Conservation (phyloP, 257 asterid species). For the Scutellaria galericulata region DNA sequence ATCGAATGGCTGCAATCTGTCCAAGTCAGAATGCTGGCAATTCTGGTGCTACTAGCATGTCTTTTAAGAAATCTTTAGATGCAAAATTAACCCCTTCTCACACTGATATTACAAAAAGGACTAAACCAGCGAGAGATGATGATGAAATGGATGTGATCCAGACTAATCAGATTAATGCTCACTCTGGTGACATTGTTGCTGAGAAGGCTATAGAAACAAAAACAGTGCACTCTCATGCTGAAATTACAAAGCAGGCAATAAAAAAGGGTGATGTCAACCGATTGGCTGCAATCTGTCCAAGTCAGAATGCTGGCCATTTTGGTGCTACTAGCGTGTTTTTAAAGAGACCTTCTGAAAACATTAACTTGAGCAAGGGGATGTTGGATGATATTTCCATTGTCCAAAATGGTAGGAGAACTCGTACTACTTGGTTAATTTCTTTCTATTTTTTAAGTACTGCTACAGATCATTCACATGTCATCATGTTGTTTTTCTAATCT, state of each 20-base stretch:
- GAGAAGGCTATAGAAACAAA: slow-evolving; percentile 15
- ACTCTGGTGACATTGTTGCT: neutral
- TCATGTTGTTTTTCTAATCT: slow-evolving; percentile 12
- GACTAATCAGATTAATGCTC: slow-evolving; percentile 6
- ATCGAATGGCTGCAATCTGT: neutral
- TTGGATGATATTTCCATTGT: slow-evolving; percentile 18
- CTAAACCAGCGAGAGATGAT: neutral
- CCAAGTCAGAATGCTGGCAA: neutral
- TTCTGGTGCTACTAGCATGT: slow-evolving; percentile 9
- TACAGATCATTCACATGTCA: neutral
- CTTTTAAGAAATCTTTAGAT: neutral
- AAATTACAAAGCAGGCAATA: slow-evolving; percentile 10
- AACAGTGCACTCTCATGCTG: slow-evolving; percentile 8
- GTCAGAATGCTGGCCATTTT: slow-evolving; percentile 13
- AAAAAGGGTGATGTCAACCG: slow-evolving; percentile 18
- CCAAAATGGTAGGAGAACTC: slow-evolving; percentile 34
- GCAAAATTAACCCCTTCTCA: neutral
- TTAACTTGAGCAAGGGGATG: slow-evolving; percentile 20
- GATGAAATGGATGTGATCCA: neutral
- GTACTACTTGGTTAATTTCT: neutral
- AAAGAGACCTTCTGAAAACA: slow-evolving; percentile 22
- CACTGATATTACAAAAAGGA: slow-evolving; percentile 18
- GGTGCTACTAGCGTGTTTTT: neutral
- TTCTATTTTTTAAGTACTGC: neutral
- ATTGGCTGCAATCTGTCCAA: neutral